A percentile compares a stretch with the other conserved stretches of the same genome.
Conservation (phyloP, 768 basidiomycete species). For the Russula sp. region DNA sequence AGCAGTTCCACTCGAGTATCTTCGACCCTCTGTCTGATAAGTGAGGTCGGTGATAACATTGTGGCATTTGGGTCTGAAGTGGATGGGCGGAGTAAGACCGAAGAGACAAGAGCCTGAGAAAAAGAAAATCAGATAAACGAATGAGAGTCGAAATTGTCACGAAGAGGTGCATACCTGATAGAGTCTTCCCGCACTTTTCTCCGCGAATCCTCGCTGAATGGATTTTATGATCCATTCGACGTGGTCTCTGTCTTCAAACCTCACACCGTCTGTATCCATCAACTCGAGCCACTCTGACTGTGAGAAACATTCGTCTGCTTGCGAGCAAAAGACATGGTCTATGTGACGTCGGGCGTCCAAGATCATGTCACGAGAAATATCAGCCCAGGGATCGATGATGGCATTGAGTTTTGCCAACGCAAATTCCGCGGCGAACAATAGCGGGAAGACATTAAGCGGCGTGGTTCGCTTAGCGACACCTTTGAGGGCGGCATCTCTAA, state of each 20-base stretch:
- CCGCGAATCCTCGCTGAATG: constrained; percentile 52
- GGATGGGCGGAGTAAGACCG: constrained; percentile 62
- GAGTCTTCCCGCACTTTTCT: constrained; percentile 53
- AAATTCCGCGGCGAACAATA: constrained; percentile 60
- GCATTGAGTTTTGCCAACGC: constrained; percentile 48
- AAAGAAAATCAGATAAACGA: neutral
- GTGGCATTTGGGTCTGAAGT: constrained; percentile 50
- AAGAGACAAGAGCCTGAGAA: constrained; percentile 59
- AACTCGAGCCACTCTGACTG: constrained; percentile 67
- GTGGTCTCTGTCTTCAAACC: constrained; percentile 72
- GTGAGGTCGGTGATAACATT: constrained; percentile 62
- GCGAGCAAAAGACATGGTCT: constrained; percentile 51
- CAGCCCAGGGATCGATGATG: constrained; percentile 67
- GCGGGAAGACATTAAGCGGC: constrained; percentile 55
- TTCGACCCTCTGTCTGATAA: constrained; percentile 66
- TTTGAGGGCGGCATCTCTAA: constrained; percentile 61
- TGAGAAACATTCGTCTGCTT: constrained; percentile 59
- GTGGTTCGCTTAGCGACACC: constrained; percentile 66
- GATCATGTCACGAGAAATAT: constrained; percentile 60
- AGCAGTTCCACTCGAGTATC: constrained; percentile 58
- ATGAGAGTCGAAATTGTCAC: neutral
- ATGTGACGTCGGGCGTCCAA: constrained; percentile 50
- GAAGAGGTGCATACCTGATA: constrained; percentile 59
- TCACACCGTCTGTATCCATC: constrained; percentile 62
- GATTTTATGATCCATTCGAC: constrained; percentile 71